Conservation (phyloP, 768 basidiomycete genomes). For the Hortiboletus campestris region DNA sequence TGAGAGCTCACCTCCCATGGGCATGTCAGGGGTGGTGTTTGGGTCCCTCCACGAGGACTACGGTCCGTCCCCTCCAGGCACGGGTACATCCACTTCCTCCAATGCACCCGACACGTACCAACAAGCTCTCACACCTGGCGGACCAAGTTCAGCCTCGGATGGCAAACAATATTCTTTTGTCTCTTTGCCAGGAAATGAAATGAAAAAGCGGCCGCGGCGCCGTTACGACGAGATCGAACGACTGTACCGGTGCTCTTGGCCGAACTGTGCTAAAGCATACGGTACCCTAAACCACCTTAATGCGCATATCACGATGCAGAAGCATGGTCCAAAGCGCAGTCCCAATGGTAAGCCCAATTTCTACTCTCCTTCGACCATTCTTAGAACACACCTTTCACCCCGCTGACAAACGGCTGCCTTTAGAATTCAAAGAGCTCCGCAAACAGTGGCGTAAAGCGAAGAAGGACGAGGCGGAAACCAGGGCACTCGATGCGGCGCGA, state of each 20-base stretch:
- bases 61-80: constrained; percentile 61
- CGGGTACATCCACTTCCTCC: constrained; percentile 58
- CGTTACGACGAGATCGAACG: constrained; percentile 96
- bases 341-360: constrained; percentile 68
- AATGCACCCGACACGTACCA: constrained; percentile 33
- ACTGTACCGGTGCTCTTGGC: constrained; percentile 84
- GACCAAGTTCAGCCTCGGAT: constrained; percentile 38
- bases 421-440: constrained; percentile 97
- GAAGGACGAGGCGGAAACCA: constrained; percentile 58
- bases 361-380: not conserved
- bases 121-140: constrained; percentile 15
- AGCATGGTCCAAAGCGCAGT: constrained; percentile 86
- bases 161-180: constrained; percentile 82
- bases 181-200: constrained; percentile 73
- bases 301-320: constrained; percentile 98
- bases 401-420: constrained; percentile 8
- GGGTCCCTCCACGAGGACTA: constrained; percentile 49
- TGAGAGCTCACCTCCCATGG: constrained; percentile 35
- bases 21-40: constrained; percentile 36
- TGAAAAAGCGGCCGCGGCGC: constrained; percentile 81
- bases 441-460: constrained; percentile 95
- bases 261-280: constrained; percentile 77
- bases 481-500: constrained; percentile 14
- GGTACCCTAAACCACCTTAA: constrained; percentile 97
- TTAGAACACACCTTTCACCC: not conserved